Conservation (phyloP, 2,329 filamentous ascomycete species). For the Trichophaea hybrida region DNA sequence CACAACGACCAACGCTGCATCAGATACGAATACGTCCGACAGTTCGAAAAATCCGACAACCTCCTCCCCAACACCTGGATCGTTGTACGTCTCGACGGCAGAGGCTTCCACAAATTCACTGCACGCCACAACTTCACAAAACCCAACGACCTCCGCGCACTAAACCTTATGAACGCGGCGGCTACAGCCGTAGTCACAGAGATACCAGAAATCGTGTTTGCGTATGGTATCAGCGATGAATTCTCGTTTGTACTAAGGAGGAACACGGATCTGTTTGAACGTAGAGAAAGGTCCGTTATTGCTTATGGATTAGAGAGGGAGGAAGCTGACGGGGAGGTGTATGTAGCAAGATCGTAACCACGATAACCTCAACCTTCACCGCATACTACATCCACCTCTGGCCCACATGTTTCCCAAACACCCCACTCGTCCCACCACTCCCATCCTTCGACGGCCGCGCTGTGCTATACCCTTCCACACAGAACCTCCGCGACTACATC, state of each 20-base stretch:
- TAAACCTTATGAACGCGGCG: constrained; percentile 88
- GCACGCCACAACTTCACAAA: constrained; percentile 74
- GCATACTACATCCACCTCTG: constrained; percentile 77
- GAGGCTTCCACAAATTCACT: constrained; percentile 87
- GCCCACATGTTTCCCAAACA: constrained; percentile 59
- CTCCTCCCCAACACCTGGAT: constrained; percentile 90
- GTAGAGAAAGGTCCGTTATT: constrained; percentile 52
- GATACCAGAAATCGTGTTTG: constrained; percentile 64
- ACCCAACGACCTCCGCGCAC: constrained; percentile 74
- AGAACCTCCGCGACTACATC: constrained; percentile 84
- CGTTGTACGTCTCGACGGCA: constrained; percentile 81
- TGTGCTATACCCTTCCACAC: constrained; percentile 70
- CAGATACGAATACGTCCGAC: constrained; percentile 87
- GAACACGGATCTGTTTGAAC: constrained; percentile 66
- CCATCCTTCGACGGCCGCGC: constrained; percentile 89
- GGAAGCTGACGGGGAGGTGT: neutral
- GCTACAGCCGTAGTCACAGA: constrained; percentile 74
- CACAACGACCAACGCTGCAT: constrained; percentile 6
- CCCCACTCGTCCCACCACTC: constrained; percentile 50
- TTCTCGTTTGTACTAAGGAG: constrained; percentile 65
- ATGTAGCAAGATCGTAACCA: constrained; percentile 72
- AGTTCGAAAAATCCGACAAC: constrained; percentile 68
- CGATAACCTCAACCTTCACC: constrained; percentile 83
- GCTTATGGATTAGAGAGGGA: neutral
- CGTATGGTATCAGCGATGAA: constrained; percentile 90